These are phyloP conservation scores for Polyporus arcularius DNA, from an alignment of 768 basidiomycete species.

Conservation along the genomic window DNA sequence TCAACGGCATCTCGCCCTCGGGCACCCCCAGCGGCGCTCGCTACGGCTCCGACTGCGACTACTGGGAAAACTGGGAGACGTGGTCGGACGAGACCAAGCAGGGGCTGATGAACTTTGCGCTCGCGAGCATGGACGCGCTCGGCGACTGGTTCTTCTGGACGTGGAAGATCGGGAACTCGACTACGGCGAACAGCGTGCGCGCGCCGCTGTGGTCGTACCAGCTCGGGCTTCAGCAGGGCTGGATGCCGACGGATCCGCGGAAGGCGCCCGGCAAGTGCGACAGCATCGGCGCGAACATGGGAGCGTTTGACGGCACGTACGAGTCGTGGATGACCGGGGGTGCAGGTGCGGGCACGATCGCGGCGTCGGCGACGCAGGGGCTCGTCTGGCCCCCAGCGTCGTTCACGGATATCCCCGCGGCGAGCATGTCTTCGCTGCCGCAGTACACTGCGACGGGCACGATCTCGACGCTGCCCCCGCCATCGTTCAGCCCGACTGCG, in stretches of 20 bases:
- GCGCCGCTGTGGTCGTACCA: slow-evolving; percentile 70
- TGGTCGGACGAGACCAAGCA: slow-evolving; percentile 53
- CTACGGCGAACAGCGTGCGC: slow-evolving; percentile 46
- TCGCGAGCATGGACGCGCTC: slow-evolving; percentile 65
- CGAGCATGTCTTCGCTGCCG: slow-evolving; percentile 45
- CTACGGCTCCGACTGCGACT: slow-evolving; percentile 36
- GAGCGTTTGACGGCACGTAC: slow-evolving; percentile 53
- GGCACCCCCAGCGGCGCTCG: slow-evolving; percentile 20
- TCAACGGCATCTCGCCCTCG: slow-evolving; percentile 30
- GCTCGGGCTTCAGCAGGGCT: slow-evolving; percentile 69
- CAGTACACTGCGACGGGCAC: slow-evolving; percentile 64
- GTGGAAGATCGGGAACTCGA: slow-evolving; percentile 72
- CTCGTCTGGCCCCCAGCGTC: slow-evolving; percentile 58
- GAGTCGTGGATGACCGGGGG: slow-evolving; percentile 67
- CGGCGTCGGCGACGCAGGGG: slow-evolving; percentile 37
- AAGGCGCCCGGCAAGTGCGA: slow-evolving; percentile 61
- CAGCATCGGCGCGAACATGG: slow-evolving; percentile 45
- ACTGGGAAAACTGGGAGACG: slow-evolving; percentile 47
- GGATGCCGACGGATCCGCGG: slow-evolving; percentile 75
- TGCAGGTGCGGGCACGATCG: slow-evolving; percentile 50
- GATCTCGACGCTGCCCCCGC: slow-evolving; percentile 54
- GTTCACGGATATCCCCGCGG: slow-evolving; percentile 44
- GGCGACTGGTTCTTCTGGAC: slow-evolving; percentile 78
- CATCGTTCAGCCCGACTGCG: slow-evolving; percentile 42
- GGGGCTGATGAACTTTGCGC: slow-evolving; percentile 51